Evolutionary conservation across 306 rosid genomes (phyloP), one percentile per base, ranked within the genome.

Genomic region (Alnus rubra): DNA sequence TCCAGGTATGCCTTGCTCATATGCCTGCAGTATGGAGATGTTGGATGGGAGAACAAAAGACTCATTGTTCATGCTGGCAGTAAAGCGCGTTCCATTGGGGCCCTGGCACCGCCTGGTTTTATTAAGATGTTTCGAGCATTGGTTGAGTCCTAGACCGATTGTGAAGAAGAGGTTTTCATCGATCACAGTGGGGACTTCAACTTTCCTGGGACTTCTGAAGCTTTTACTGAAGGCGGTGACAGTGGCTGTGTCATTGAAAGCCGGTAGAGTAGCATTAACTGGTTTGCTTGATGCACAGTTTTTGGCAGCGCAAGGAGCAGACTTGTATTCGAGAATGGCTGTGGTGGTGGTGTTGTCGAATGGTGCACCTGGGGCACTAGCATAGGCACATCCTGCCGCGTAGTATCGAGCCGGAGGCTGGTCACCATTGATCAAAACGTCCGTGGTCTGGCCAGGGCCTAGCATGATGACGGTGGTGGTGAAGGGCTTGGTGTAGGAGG

Each of bases 391-490:
- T 6, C 94, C 96, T 0, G 99, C 99, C 35, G 89, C 19, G 91
- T 95, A 95, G 82, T 93, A 95, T 1, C 86, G 85, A 18, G 92
- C 58, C 0, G 92, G 90, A 2, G 86, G 88, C 48, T 93, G 96
- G 87, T 95, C 80, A 4, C 88, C 99, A 62, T 83, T 76, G 87
- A 95, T 79, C 59, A 95, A 77, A 4, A 95, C 98, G 52, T 95
- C 99, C 6, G 98, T 95, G 82, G 98, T 95, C 78, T 95, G 99
- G 1, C 99, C 99, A 0, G 99, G 99, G 8, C 98, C 98, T 1
- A 95, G 81, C 97, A 95, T 91, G 67, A 95, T 79, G 79, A 90
- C 89, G 1, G 76, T 73, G 68, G 98, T 90, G 69, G 92, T 92
- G 90, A 95, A 93, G 13, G 97, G 99, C 35, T 89, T 95, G 0